These are phyloP conservation scores for Phlyctochytrium bullatum DNA, from an alignment of 192 early-diverging fungal genomes.

Conservation along the genomic window DNA sequence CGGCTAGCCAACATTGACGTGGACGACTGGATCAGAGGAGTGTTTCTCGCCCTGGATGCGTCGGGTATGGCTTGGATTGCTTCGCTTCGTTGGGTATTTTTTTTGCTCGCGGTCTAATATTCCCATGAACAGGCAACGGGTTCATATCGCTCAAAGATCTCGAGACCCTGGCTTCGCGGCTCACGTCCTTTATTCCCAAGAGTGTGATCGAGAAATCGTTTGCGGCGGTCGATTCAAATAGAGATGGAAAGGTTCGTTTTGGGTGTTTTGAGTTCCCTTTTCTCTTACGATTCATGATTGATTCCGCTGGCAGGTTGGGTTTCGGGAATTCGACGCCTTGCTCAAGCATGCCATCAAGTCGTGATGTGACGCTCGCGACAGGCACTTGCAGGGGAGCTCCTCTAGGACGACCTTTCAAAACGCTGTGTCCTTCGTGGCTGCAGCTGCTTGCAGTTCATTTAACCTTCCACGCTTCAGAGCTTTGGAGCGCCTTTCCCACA, in stretches of 20 bases:
- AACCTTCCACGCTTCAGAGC: background rate
- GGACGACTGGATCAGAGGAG: conserved; percentile 26
- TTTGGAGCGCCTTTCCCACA: background rate
- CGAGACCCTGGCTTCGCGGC: background rate
- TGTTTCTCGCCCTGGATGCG: conserved; percentile 30
- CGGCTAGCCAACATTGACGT: conserved; percentile 5
- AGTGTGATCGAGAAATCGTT: conserved; percentile 27
- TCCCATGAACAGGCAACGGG: conserved; percentile 33
- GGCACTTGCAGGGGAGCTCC: too few species aligned
- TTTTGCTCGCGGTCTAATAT: background rate
- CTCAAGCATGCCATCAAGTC: conserved; percentile 15
- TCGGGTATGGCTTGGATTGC: conserved; percentile 6
- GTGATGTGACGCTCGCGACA: too few species aligned
- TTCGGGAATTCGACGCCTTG: conserved; percentile 34
- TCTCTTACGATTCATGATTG: background rate
- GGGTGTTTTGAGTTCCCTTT: background rate
- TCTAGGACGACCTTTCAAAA: background rate
- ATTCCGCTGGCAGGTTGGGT: conserved; percentile 16
- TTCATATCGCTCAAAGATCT: conserved; percentile 28
- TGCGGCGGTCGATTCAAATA: conserved; percentile 23
- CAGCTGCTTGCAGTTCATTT: background rate
- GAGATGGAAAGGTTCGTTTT: conserved; percentile 15
- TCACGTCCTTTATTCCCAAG: conserved; percentile 17
- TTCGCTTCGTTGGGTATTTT: background rate
- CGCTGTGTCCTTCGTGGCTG: background rate